Percentiles rank a stretch among this genome's conserved stretches.
phyloP scores from a whole-genome alignment of 2,329 filamentous ascomycete species.

The Rhexocercosporidium sp. region DNA sequence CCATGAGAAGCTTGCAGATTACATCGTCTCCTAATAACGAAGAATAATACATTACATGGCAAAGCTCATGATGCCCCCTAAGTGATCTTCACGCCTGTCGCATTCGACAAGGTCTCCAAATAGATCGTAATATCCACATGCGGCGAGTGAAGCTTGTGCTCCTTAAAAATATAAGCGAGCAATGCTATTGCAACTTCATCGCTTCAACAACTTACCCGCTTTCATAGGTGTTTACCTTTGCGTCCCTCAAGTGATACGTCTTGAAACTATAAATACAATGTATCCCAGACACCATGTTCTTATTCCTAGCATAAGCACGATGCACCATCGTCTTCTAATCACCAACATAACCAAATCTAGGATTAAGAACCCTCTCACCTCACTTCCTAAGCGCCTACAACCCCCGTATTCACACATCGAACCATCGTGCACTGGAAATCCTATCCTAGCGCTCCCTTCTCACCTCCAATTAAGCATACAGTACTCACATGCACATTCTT shows the following conservation, averaged over 20 bases:
- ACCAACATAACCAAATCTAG: neutral
- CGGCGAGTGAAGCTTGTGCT: neutral
- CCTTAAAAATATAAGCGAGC: neutral
- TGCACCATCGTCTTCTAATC: neutral
- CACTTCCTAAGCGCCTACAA: neutral
- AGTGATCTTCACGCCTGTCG: neutral
- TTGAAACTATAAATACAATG: neutral
- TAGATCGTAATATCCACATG: neutral
- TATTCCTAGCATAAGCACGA: neutral
- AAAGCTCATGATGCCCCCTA: neutral
- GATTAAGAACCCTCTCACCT: neutral
- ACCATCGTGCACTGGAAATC: neutral
- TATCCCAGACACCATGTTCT: neutral
- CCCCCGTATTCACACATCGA: neutral
- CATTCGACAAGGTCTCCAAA: neutral
- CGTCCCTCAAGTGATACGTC: neutral
- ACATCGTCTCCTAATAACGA: no score
- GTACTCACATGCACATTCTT: neutral
- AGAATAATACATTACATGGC: no score
- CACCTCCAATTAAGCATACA: neutral
- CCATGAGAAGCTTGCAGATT: no score
- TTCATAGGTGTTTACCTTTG: neutral
- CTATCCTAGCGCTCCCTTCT: neutral
- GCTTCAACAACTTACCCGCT: neutral
- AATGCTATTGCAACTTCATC: neutral